phyloP scores from a whole-genome alignment of 2,329 filamentous ascomycete genomes.

The Ceratocystis ficicola region DNA sequence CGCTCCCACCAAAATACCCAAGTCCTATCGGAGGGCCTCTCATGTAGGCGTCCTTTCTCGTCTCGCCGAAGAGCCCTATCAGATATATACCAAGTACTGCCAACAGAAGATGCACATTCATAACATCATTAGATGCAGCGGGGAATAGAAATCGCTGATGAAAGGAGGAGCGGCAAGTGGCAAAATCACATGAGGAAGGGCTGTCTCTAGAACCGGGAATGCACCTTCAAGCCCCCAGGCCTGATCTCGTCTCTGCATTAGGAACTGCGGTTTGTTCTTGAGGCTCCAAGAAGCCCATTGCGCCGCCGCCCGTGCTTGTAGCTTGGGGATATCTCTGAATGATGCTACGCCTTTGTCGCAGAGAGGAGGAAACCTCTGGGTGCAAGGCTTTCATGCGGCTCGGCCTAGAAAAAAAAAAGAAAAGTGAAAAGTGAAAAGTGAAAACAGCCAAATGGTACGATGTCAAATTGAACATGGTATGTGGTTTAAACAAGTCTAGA shows the following conservation, averaged over 20 bases:
- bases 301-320: slow-evolving; percentile 5
- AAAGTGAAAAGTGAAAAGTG: too few relatives aligned
- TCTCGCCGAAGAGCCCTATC: background rate
- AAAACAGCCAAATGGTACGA: background rate
- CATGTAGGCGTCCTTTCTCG: background rate
- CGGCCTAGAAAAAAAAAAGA: background rate
- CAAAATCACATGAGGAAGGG: background rate
- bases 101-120: background rate
- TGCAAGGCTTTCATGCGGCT: background rate
- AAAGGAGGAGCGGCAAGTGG: background rate
- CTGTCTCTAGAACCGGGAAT: background rate
- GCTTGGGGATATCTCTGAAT: background rate
- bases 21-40: background rate
- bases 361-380: background rate
- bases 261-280: background rate
- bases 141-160: background rate
- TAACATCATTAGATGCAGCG: background rate
- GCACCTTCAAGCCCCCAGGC: background rate
- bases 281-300: slow-evolving; percentile 2
- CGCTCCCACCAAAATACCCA: background rate
- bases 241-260: background rate
- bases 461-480: background rate
- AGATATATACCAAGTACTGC: background rate
- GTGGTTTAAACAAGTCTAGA: background rate
- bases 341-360: background rate